Evolutionary conservation across 1,139 yeast genomes (phyloP), one percentile per base, ranked within the genome.

Genomic region (Yamadazyma sp.): DNA sequence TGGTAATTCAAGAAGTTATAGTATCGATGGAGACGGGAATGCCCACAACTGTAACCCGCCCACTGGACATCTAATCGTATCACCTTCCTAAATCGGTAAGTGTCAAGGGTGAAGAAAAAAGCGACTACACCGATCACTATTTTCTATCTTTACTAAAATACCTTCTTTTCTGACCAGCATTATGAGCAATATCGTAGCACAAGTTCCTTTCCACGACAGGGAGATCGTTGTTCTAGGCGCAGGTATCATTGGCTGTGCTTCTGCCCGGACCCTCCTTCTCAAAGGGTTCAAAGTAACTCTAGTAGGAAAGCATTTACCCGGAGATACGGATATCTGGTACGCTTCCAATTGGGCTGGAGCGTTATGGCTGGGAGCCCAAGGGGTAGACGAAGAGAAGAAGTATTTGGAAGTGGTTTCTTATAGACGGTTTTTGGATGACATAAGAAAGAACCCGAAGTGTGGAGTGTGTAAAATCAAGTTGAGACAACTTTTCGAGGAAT

Each of bases 11-110:
- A 36, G 70, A 74, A 1, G 71, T 68, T 10, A 40, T 58, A 37
- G 55, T 53, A 32, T 62, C 71, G 4, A 66, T 68, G 23, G 61
- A 60, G 15, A 51, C 68, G 2, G 71, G 66, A 3, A 36, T 58
- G 39, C 73, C 71, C 1, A 67, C 64, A 39, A 39, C 40, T 12
- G 66, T 67, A 5, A 54, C 51, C 20, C 54, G 50, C 24, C 44
- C 27, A 5, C 8, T 6, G 22, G 22, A 20, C 5, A 20, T 20
- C 22, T 5, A 20, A 8, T 20, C 31, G 16, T 28, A 28, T 28
- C 31, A 16, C 31, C 20, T 28, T 6, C 31, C 31, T 7, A 14
- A 16, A 9, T 17, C 5, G 22, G 22, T 8, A 20, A 8, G 22
- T 20, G 22, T 5, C 5, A 20, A 8, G 22, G 22, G 22, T 20